Base-by-base conservation (phyloP, 176 grass and related monocot genomes). In the Dendrocalamus sinicus region DNA sequence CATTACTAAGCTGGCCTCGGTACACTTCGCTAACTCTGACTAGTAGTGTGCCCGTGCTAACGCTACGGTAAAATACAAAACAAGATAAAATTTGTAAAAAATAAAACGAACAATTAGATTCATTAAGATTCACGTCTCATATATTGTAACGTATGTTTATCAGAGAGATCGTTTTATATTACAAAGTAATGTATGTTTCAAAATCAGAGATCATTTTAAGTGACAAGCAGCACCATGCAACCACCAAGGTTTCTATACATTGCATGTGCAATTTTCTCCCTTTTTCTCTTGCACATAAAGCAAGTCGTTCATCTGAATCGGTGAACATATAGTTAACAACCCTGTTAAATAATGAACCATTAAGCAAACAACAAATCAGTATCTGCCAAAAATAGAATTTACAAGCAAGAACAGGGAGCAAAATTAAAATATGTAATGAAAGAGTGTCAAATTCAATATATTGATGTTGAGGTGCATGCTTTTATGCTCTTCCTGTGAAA, bases 321-420 rank as follows among this genome's bases (percentile, higher is more conserved):
- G 89, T 92, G 82, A 92, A 84, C 75, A 97, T 91, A 86, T 94
- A 97, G 85, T 76, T 94, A 81, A 94, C 4, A 78, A 97, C 73
- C 94, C 94, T 97, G 87, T 83, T 41, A 92, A 93, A 66, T 26
- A 80, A 80, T 70, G 11, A 92, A 82, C 9, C 24, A n/a, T 60
- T 67, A 73, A 82, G 22, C 2, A 63, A 88, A 70, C 17, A 53
- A 46, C 52, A 51, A 20, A 32, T 80, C 23, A 75, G 14, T 64
- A 63, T 68, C 40, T 41, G 68, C 35, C 6, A 37, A 69, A 69
- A 15, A 77, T 10, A 44, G 13, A 61, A 74, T 87, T 65, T 65
- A 73, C 0, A 22, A 16, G 73, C 23, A 77, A 85, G 2, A 60
- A 51, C 54, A 37, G 35, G 35, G 35, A 37, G 35, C 35, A 37